A percentile compares a stretch with the other conserved stretches of the same genome.
These are phyloP conservation scores for Saturnispora ahearnii DNA, from an alignment of 805 yeast genomes.

Conservation along the genomic window DNA sequence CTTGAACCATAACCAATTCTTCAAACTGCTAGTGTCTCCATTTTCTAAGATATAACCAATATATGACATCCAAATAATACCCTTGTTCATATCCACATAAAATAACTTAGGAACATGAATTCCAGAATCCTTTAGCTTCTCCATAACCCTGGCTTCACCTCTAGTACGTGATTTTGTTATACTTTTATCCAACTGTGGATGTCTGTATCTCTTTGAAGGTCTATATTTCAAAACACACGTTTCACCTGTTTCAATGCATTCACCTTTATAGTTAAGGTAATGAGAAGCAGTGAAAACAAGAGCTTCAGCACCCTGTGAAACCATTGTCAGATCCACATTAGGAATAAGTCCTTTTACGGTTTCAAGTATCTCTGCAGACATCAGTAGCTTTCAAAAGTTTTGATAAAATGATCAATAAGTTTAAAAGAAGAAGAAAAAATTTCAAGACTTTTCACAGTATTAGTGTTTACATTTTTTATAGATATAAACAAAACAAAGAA, in stretches of 20 bases:
- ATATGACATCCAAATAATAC: slow-evolving; percentile 83
- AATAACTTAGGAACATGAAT: slow-evolving; percentile 64
- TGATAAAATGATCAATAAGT: neutral
- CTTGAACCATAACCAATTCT: slow-evolving; percentile 66
- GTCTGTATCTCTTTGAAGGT: slow-evolving; percentile 87
- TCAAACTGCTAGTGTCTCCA: slow-evolving; percentile 52
- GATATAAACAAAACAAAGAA: neutral
- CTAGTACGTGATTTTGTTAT: slow-evolving; percentile 75
- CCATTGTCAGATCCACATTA: slow-evolving; percentile 40
- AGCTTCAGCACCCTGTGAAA: slow-evolving; percentile 92
- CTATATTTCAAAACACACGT: slow-evolving; percentile 70
- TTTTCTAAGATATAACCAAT: slow-evolving; percentile 49
- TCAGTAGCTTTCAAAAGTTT: neutral
- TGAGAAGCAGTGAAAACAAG: slow-evolving; percentile 51
- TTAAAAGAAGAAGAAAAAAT: neutral
- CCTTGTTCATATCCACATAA: slow-evolving; percentile 69
- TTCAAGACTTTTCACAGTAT: neutral
- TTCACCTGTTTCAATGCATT: slow-evolving; percentile 16
- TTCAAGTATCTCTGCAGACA: slow-evolving; percentile 48
- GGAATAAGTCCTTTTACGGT: slow-evolving; percentile 37
- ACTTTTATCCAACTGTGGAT: slow-evolving; percentile 65
- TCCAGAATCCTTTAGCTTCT: slow-evolving; percentile 43
- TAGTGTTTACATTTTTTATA: neutral
- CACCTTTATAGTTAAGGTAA: slow-evolving; percentile 57
- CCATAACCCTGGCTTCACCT: slow-evolving; percentile 74